Conservation (phyloP, 306 rosid genomes). For the Trifolium pratense region DNA sequence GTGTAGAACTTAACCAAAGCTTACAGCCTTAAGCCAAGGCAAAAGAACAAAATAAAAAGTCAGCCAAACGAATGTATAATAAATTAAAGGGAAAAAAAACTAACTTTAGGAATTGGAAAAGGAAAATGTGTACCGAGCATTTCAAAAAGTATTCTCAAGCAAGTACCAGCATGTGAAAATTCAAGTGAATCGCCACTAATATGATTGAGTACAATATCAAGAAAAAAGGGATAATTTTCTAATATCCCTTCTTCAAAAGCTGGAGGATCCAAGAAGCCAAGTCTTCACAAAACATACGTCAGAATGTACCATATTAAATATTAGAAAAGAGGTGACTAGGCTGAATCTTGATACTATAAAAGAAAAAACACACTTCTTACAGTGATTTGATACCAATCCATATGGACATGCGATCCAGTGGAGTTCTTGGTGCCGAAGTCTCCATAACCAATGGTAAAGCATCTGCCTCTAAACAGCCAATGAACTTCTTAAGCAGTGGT, state of each 20-base stretch:
- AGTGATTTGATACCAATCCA: constrained; percentile 94
- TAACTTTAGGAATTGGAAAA: constrained; percentile 27
- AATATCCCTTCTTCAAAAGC: constrained; percentile 98
- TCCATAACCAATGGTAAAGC: constrained; percentile 62
- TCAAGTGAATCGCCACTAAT: constrained; percentile 82
- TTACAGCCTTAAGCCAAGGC: constrained; percentile 76
- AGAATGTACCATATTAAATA: constrained; percentile 36
- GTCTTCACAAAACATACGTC: constrained; percentile 60
- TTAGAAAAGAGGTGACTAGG: constrained; percentile 26
- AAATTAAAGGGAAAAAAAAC: constrained; percentile 6
- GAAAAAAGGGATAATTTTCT: constrained; percentile 88
- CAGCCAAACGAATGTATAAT: constrained; percentile 33
- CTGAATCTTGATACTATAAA: constrained; percentile 27
- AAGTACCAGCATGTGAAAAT: constrained; percentile 90
- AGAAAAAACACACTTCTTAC: constrained; percentile 61
- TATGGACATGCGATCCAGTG: constrained; percentile 73
- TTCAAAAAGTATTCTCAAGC: constrained; percentile 87
- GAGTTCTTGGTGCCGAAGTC: constrained; percentile 64
- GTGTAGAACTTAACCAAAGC: constrained; percentile 95
- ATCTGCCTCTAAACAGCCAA: constrained; percentile 75
- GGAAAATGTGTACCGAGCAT: constrained; percentile 71
- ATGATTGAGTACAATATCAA: constrained; percentile 92
- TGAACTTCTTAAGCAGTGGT: constrained; percentile 83
- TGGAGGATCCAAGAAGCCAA: constrained; percentile 92
- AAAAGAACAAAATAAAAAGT: constrained; percentile 34